These are phyloP conservation scores for Lodderomyces elongisporus DNA, from an alignment of 1,139 yeast species.

Conservation along the genomic window DNA sequence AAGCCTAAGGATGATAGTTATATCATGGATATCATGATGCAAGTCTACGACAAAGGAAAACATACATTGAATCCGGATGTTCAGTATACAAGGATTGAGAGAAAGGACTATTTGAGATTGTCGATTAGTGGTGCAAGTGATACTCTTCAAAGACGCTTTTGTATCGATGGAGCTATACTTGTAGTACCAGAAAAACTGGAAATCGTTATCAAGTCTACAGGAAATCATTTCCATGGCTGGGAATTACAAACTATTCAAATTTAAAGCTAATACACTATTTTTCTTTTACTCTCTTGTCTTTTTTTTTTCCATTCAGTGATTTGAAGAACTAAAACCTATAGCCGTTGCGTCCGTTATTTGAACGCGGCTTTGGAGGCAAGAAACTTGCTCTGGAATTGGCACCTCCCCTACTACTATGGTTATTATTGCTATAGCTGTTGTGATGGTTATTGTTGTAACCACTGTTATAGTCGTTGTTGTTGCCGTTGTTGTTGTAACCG, in stretches of 20 bases:
- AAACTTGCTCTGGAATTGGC: slow-evolving; percentile 12
- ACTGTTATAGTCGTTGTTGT: too few relatives aligned
- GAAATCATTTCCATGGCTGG: too few relatives aligned
- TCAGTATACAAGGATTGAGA: slow-evolving; percentile 31
- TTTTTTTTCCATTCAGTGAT: too few relatives aligned
- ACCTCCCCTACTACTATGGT: too few relatives aligned
- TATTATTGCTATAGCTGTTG: too few relatives aligned
- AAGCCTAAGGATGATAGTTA: slow-evolving; percentile 21
- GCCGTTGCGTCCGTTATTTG: slow-evolving; percentile 14
- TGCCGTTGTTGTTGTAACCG: too few relatives aligned
- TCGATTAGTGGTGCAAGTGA: slow-evolving; percentile 16
- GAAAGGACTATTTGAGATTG: slow-evolving; percentile 24
- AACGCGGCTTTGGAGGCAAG: slow-evolving; percentile 10
- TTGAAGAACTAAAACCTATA: too few relatives aligned
- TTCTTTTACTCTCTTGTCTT: too few relatives aligned
- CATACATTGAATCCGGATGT: slow-evolving; percentile 47
- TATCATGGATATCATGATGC: slow-evolving; percentile 53
- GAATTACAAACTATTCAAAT: too few relatives aligned
- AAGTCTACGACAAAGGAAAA: slow-evolving; percentile 54
- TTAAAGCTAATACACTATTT: too few relatives aligned
- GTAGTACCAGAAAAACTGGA: slow-evolving; percentile 30
- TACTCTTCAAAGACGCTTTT: slow-evolving; percentile 34
- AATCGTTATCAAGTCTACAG: too few relatives aligned
- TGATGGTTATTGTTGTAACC: too few relatives aligned
- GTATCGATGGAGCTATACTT: slow-evolving; percentile 51